Conservation (phyloP, 345 rosid genomes). For the Hibiscus syriacus region DNA sequence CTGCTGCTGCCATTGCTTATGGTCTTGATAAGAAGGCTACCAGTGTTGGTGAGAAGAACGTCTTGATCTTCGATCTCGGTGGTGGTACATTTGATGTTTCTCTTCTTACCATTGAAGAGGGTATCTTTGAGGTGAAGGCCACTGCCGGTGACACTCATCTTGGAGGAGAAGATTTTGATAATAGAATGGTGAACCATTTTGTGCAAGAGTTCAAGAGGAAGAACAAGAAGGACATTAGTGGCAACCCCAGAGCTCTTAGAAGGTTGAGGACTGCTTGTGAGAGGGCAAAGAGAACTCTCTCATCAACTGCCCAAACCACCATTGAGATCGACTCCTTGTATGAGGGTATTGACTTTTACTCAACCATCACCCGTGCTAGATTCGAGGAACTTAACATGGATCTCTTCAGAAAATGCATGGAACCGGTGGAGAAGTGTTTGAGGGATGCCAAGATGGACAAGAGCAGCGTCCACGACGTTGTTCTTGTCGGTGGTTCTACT, state of each 20-base stretch:
- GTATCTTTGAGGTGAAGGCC: slow-evolving; percentile 73
- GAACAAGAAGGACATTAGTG: slow-evolving; percentile 61
- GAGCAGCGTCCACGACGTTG: slow-evolving; percentile 59
- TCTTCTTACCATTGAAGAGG: slow-evolving; percentile 71
- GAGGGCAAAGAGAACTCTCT: slow-evolving; percentile 64
- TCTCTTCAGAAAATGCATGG: slow-evolving; percentile 65
- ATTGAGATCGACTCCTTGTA: slow-evolving; percentile 67
- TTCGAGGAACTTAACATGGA: slow-evolving; percentile 79
- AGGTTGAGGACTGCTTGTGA: slow-evolving; percentile 71
- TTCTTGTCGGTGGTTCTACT: slow-evolving; percentile 73
- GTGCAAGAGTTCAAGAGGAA: slow-evolving; percentile 71
- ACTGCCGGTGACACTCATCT: slow-evolving; percentile 78
- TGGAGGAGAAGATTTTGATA: slow-evolving; percentile 76
- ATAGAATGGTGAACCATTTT: slow-evolving; percentile 74
- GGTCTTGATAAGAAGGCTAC: slow-evolving; percentile 74
- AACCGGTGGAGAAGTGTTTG: slow-evolving; percentile 62
- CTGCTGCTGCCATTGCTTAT: slow-evolving; percentile 79
- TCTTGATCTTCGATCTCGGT: slow-evolving; percentile 69
- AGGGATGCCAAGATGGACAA: slow-evolving; percentile 78
- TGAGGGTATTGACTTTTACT: slow-evolving; percentile 69
- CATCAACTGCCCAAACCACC: slow-evolving; percentile 69
- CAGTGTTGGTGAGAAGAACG: slow-evolving; percentile 69
- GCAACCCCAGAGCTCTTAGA: slow-evolving; percentile 70
- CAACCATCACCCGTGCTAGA: slow-evolving; percentile 63
- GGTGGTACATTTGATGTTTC: slow-evolving; percentile 83